These are phyloP conservation scores for Schoenoplectus tabernaemontani DNA, from an alignment of 202 grass and related monocot genomes.

Conservation along the genomic window DNA sequence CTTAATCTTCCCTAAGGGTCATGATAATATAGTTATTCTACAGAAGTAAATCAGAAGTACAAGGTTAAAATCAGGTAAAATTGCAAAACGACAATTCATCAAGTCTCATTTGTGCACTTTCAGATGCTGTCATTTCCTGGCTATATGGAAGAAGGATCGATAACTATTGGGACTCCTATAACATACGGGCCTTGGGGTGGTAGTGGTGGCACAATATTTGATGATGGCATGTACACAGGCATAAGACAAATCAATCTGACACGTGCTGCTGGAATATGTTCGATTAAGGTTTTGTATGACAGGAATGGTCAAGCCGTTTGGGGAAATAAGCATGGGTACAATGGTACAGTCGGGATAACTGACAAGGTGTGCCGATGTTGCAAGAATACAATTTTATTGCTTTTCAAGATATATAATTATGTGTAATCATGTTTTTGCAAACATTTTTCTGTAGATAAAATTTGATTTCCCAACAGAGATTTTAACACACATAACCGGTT, in stretches of 20 bases:
- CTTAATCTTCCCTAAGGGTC: not conserved
- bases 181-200: slow-evolving; percentile 92
- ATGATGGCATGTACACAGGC: slow-evolving; percentile 85
- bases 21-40: not conserved
- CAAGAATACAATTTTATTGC: not conserved
- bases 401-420: not conserved
- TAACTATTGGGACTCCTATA: slow-evolving; percentile 38
- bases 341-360: slow-evolving; percentile 37
- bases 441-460: slow-evolving; percentile 31
- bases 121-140: slow-evolving; percentile 61
- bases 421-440: not conserved
- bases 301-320: slow-evolving; percentile 81
- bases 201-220: slow-evolving; percentile 80
- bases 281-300: slow-evolving; percentile 78
- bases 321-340: slow-evolving; percentile 70
- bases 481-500: slow-evolving; percentile 72
- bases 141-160: slow-evolving; percentile 45
- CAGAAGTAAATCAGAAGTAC: not conserved
- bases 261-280: slow-evolving; percentile 46
- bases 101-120: slow-evolving; percentile 3
- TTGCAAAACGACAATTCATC: not conserved
- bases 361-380: slow-evolving; percentile 50
- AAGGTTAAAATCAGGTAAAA: not conserved
- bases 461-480: slow-evolving; percentile 85
- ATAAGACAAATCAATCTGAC: slow-evolving; percentile 72